A percentile compares a stretch with the other conserved stretches of the same genome.
Conservation (phyloP, 306 rosid genomes). For the Elaeagnus macrophylla region DNA sequence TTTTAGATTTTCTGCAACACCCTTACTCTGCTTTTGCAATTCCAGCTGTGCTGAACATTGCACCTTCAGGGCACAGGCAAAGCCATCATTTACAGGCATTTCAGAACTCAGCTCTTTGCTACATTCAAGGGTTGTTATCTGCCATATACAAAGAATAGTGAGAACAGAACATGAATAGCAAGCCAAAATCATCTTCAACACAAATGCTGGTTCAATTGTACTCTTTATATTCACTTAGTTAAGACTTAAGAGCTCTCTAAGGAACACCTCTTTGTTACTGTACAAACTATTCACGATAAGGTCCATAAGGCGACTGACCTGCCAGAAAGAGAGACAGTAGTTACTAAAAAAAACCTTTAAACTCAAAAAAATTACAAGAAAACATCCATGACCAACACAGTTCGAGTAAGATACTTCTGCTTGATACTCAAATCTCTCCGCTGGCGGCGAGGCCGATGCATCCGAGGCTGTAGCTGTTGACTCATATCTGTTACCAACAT, state of each 20-base stretch:
- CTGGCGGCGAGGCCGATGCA: slow-evolving; percentile 43
- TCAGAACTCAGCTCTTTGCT: slow-evolving; percentile 43
- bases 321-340: slow-evolving; percentile 13
- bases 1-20: slow-evolving; percentile 33
- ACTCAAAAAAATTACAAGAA: background rate
- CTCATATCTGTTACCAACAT: slow-evolving; percentile 50
- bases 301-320: slow-evolving; percentile 98
- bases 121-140: slow-evolving; percentile 51
- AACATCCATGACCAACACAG: background rate
- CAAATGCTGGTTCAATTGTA: too few relatives aligned
- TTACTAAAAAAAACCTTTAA: background rate
- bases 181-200: too few relatives aligned
- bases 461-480: slow-evolving; percentile 71
- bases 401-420: slow-evolving; percentile 58
- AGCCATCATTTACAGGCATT: slow-evolving; percentile 38
- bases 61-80: slow-evolving; percentile 34
- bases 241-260: slow-evolving; percentile 56
- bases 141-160: slow-evolving; percentile 31
- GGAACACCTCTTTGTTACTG: slow-evolving; percentile 95
- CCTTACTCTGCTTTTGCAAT: slow-evolving; percentile 25
- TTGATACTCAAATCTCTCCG: slow-evolving; percentile 78
- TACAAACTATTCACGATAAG: slow-evolving; percentile 96
- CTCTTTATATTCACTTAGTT: slow-evolving; percentile 22
- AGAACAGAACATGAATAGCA: too few relatives aligned
- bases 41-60: slow-evolving; percentile 39